Evolutionary conservation across 768 basidiomycete genomes (phyloP), one percentile per base, ranked within the genome.

Genomic region (Phanerochaete sordida): DNA sequence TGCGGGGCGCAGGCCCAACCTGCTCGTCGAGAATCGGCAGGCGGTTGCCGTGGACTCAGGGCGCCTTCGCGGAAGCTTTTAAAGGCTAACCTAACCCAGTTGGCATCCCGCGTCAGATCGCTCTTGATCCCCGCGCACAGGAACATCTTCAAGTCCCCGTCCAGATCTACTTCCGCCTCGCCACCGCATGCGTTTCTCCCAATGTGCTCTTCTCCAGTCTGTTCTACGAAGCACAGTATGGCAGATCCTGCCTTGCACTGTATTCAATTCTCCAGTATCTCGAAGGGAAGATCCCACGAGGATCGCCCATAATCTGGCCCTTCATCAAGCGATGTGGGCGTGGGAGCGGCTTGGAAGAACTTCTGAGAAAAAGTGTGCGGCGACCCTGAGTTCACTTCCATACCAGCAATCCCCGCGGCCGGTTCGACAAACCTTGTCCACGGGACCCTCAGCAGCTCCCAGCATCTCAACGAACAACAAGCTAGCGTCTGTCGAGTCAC

Each of bases 11-110:
- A 43, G 19, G 39, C 39, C 39, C 31, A 49, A 49, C n/a, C 50
- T 21, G 30, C 28, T 51, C 50, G 33, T 51, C 15, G 27, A 31
- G 27, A 31, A 33, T 51, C 50, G 50, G 50, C 50, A 51, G 50
- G 50, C 12, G 31, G 27, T 33, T 51, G 50, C 50, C 50, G 50
- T 28, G 39, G 39, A 12, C 39, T 33, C 50, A 51, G 31, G 50
- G 39, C 39, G 39, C 39, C 39, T 51, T 51, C 50, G 50, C 50
- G 50, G 50, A 51, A 33, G 50, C 31, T n/a, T 33, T 51, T n/a
- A 21, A 31, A 51, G 50, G 28, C 50, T 51, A 51, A 51, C 30
- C 30, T 33, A 51, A 51, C 50, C 30, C 39, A 43, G 39, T 43
- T 43, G 39, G 19, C 4, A 43, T 43, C 13, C 39, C 39, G 39